Conservation (phyloP, 2,329 filamentous ascomycete species). For the Pseudofabraea citricarpa region DNA sequence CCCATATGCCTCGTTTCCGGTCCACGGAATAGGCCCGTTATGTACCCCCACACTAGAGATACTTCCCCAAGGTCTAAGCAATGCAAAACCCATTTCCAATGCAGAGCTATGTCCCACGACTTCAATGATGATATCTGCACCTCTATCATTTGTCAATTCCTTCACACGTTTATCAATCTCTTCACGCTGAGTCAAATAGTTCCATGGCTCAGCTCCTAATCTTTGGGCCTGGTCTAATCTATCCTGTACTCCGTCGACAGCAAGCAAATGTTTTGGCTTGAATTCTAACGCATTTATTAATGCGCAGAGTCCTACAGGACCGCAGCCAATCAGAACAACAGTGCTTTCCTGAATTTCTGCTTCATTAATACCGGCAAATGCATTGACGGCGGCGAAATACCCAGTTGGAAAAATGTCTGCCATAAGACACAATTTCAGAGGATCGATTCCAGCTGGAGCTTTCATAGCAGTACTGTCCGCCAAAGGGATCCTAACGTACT, state of each 20-base stretch:
- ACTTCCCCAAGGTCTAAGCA: slow-evolving; percentile 64
- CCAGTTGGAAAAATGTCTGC: slow-evolving; percentile 89
- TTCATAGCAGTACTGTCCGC: slow-evolving; percentile 79
- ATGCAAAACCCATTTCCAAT: slow-evolving; percentile 61
- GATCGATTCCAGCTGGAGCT: slow-evolving; percentile 65
- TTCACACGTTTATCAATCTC: slow-evolving; percentile 60
- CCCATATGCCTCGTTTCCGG: slow-evolving; percentile 57
- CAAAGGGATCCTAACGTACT: slow-evolving; percentile 75
- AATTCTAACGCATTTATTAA: slow-evolving; percentile 72
- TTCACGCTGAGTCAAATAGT: slow-evolving; percentile 65
- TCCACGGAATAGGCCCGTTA: slow-evolving; percentile 64
- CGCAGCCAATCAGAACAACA: slow-evolving; percentile 79
- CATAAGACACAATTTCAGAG: slow-evolving; percentile 78
- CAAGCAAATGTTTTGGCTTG: slow-evolving; percentile 70
- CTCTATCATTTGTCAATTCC: slow-evolving; percentile 71
- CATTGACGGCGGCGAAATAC: slow-evolving; percentile 78
- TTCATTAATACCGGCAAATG: slow-evolving; percentile 54
- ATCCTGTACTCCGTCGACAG: slow-evolving; percentile 72
- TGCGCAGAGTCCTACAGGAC: slow-evolving; percentile 80
- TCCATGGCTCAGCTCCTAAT: slow-evolving; percentile 78
- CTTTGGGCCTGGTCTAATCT: slow-evolving; percentile 67
- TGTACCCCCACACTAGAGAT: slow-evolving; percentile 74
- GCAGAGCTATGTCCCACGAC: slow-evolving; percentile 66
- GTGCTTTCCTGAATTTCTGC: slow-evolving; percentile 61
- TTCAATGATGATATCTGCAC: slow-evolving; percentile 81